Evolutionary conservation across 352 stramenopile species (phyloP), one percentile per base, ranked within the genome.

Genomic region (Globisporangium paroecandrum): DNA sequence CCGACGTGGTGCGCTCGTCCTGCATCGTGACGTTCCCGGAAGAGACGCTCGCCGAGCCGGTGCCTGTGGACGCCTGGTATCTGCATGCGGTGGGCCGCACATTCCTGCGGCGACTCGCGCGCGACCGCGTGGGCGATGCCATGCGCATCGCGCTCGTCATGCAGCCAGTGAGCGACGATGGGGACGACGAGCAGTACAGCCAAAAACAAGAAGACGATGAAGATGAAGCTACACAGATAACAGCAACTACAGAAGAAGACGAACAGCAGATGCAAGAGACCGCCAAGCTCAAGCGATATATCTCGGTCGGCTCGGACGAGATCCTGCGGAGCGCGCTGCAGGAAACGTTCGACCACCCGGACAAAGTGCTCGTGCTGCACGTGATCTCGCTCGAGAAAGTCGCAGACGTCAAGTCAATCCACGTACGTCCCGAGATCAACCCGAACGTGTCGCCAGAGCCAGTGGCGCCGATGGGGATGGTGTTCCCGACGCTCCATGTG

Each of bases 61-160:
- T 94, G 57, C 84, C 87, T n/a, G 82, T 93, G 49, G 87, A 94
- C 70, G 87, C 83, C 34, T 93, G 87, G 84, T 94, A 93, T 65
- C 72, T 94, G 6, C 79, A 88, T 58, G 87, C 84, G 1, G 83
- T 88, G 41, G 87, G 87, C 3, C 70, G 85, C 47, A 87, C 79
- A 54, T 94, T 93, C 68, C 64, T 94, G 59, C 80, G 83, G 55
- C 84, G 82, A 7, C 61, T 94, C 32, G 80, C 83, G 56, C 81
- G 84, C 27, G 87, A 94, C 65, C 85, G 87, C 38, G 72, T 93
- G 47, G 83, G 85, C 32, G 81, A 92, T 62, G 67, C 69, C 10
- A 75, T 86, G 69, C 69, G 54, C 46, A 84, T 92, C 69, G 79
- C 75, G 18, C 70, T 94, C 15, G 18, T 94, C 25, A 80, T 94